Evolutionary conservation across 2,329 filamentous ascomycete genomes (phyloP).

Genomic region (Basipetospora chlamydospora): DNA sequence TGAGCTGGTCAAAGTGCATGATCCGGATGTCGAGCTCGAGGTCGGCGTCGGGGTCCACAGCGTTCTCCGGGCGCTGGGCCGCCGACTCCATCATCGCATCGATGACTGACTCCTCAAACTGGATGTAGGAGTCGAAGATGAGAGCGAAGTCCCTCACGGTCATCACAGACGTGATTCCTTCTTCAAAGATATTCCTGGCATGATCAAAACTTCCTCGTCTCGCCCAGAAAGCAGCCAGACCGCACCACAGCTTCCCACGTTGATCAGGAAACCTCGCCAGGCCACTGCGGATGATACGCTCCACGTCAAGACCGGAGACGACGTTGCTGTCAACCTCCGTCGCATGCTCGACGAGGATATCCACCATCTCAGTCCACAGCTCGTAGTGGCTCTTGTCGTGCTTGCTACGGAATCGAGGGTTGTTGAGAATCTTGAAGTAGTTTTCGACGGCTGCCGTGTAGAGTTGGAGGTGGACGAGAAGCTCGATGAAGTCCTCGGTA

Average conservation of each 20-base stretch:
- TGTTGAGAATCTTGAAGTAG: slow-evolving; percentile 87
- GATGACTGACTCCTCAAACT: slow-evolving; percentile 95
- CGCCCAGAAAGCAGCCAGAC: slow-evolving; percentile 93
- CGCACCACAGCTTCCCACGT: slow-evolving; percentile 86
- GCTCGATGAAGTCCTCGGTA: slow-evolving; percentile 85
- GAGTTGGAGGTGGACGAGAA: slow-evolving; percentile 64
- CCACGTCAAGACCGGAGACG: slow-evolving; percentile 75
- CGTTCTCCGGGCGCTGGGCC: slow-evolving; percentile 64
- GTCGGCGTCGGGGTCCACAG: slow-evolving; percentile 69
- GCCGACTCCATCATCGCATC: slow-evolving; percentile 82
- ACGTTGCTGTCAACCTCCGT: slow-evolving; percentile 69
- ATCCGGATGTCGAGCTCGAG: slow-evolving; percentile 92
- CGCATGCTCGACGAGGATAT: slow-evolving; percentile 81
- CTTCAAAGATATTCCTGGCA: slow-evolving; percentile 85
- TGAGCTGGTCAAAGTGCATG: slow-evolving; percentile 95
- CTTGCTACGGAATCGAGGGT: slow-evolving; percentile 80
- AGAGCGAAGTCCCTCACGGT: slow-evolving; percentile 95
- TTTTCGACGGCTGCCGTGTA: slow-evolving; percentile 85
- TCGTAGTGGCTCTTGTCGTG: slow-evolving; percentile 91
- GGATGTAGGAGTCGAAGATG: slow-evolving; percentile 89
- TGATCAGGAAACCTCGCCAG: slow-evolving; percentile 87
- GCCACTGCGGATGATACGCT: slow-evolving; percentile 83
- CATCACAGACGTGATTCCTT: slow-evolving; percentile 96
- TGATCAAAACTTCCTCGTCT: slow-evolving; percentile 83
- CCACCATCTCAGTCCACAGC: slow-evolving; percentile 95